Conservation (phyloP, 352 stramenopile species). For the Globisporangium recalcitrans region DNA sequence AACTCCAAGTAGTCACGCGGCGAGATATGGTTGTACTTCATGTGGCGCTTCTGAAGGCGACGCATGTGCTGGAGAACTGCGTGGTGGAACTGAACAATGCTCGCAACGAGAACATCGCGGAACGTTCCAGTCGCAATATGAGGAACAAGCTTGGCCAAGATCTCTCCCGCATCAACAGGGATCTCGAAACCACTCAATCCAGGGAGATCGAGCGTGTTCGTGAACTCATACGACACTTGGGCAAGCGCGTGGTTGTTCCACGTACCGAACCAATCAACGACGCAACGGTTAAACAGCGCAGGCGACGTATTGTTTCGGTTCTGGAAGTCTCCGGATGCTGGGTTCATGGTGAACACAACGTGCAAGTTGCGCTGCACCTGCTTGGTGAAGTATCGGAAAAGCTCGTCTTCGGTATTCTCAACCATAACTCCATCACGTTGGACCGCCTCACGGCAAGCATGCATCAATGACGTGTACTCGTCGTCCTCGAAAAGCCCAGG, state of each 20-base stretch:
- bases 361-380: constrained; percentile 99
- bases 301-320: constrained; percentile 98
- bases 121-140: constrained; percentile 67
- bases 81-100: constrained; percentile 87
- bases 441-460: constrained; percentile 91
- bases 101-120: constrained; percentile 73
- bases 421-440: constrained; percentile 88
- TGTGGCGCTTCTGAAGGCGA: constrained; percentile 79
- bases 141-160: constrained; percentile 57
- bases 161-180: constrained; percentile 36
- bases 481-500: constrained; percentile 99
- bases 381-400: constrained; percentile 96
- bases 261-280: constrained; percentile 99
- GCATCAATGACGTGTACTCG: constrained; percentile 97
- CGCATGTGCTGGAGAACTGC: constrained; percentile 81
- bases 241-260: constrained; percentile 97
- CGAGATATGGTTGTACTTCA: constrained; percentile 89
- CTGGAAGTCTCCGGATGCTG: constrained; percentile 95
- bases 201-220: constrained; percentile 92
- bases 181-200: constrained; percentile 66
- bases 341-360: constrained; percentile 99
- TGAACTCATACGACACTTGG: constrained; percentile 98
- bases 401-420: constrained; percentile 92
- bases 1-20: constrained; percentile 92
- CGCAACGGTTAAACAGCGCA: constrained; percentile 99